A percentile compares a stretch with the other conserved stretches of the same genome.
These are phyloP conservation scores for Pichia phayaonensis DNA, from an alignment of 805 yeast genomes.

Conservation along the genomic window DNA sequence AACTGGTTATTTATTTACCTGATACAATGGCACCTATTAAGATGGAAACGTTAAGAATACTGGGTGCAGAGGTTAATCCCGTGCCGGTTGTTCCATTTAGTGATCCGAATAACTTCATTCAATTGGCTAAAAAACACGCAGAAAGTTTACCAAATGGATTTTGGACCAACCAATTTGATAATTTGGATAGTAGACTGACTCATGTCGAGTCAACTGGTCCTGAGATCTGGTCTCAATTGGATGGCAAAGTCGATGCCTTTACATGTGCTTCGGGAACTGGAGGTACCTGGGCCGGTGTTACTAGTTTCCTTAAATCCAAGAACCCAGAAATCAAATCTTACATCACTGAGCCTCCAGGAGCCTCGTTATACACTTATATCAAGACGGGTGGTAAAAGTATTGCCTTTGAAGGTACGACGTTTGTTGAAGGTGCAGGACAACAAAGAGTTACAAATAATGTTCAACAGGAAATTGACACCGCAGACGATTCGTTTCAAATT, in stretches of 20 bases:
- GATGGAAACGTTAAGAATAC: conserved; percentile 61
- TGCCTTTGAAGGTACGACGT: conserved; percentile 73
- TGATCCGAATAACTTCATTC: conserved; percentile 80
- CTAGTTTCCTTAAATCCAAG: conserved; percentile 69
- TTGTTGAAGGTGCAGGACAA: conserved; percentile 96
- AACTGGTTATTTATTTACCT: conserved; percentile 86
- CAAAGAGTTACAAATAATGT: conserved; percentile 85
- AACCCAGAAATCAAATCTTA: conserved; percentile 55
- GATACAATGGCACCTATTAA: conserved; percentile 78
- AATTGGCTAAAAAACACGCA: conserved; percentile 81
- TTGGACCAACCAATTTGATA: conserved; percentile 93
- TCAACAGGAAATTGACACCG: conserved; percentile 57
- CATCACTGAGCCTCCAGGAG: conserved; percentile 93
- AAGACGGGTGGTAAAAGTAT: conserved; percentile 59
- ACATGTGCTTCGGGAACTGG: conserved; percentile 93
- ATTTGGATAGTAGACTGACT: conserved; percentile 77
- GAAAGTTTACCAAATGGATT: conserved; percentile 69
- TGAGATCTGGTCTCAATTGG: conserved; percentile 80
- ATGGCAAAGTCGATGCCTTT: conserved; percentile 78
- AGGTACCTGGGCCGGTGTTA: conserved; percentile 83
- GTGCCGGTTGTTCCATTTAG: conserved; percentile 83
- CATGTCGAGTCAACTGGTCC: conserved; percentile 91
- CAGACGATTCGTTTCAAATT: conserved; percentile 75
- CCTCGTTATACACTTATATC: conserved; percentile 72
- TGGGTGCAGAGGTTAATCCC: conserved; percentile 85